Evolutionary conservation across 768 basidiomycete genomes (phyloP).

Genomic region (Roridomyces roridus): DNA sequence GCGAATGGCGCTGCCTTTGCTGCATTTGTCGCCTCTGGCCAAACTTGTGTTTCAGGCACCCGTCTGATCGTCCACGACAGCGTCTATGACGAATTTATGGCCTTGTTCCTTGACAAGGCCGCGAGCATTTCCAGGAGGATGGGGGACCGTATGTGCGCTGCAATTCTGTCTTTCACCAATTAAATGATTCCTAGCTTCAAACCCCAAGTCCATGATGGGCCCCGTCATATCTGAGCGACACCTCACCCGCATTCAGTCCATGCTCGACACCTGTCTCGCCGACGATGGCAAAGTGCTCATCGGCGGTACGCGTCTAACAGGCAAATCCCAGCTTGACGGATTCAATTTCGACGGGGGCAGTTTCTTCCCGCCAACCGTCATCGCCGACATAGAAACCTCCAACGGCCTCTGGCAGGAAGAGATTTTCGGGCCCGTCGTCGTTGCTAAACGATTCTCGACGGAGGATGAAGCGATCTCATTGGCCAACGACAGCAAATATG

Average conservation of each 20-base stretch:
- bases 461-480: constrained; percentile 70
- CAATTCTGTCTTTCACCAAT: not conserved
- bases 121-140: constrained; percentile 69
- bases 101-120: constrained; percentile 65
- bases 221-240: constrained; percentile 74
- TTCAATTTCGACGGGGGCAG: constrained; percentile 74
- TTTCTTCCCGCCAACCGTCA: constrained; percentile 84
- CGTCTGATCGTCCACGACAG: constrained; percentile 76
- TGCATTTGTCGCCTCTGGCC: constrained; percentile 85
- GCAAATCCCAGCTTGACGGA: constrained; percentile 67
- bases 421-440: constrained; percentile 86
- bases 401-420: constrained; percentile 84
- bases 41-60: constrained; percentile 92
- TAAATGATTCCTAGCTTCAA: constrained; percentile 55
- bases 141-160: constrained; percentile 68
- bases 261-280: constrained; percentile 45
- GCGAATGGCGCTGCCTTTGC: constrained; percentile 87
- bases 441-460: constrained; percentile 58
- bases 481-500: constrained; percentile 82
- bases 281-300: constrained; percentile 53
- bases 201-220: constrained; percentile 79
- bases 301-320: constrained; percentile 73
- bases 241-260: constrained; percentile 65
- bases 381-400: constrained; percentile 58
- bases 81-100: constrained; percentile 74